Percentiles rank a stretch among this genome's conserved stretches.
These are phyloP conservation scores for Rhinocladiella mackenziei DNA, from an alignment of 2,329 filamentous ascomycete species.

Conservation along the genomic window DNA sequence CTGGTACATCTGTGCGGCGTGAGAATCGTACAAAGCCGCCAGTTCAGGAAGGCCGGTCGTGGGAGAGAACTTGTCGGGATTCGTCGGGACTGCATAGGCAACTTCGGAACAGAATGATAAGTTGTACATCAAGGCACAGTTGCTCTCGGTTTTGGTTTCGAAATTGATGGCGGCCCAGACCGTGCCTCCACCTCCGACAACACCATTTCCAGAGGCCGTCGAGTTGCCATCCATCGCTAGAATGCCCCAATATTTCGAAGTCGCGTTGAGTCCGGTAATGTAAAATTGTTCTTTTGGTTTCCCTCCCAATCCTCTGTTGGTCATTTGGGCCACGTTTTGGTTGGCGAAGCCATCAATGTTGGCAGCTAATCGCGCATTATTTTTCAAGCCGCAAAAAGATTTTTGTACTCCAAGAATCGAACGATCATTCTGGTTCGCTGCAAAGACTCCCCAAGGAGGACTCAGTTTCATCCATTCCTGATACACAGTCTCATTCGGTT, in stretches of 20 bases:
- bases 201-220: conserved; percentile 51
- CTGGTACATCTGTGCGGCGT: conserved; percentile 64
- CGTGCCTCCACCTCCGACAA: conserved; percentile 67
- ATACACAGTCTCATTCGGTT: conserved; percentile 47
- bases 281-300: conserved; percentile 86
- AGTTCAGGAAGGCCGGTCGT: conserved; percentile 60
- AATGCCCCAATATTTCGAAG: conserved; percentile 67
- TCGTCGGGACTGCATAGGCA: conserved; percentile 86
- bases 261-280: conserved; percentile 67
- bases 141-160: conserved; percentile 70
- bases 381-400: conserved; percentile 77
- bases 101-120: conserved; percentile 85
- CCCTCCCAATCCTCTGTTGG: conserved; percentile 60
- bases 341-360: conserved; percentile 51
- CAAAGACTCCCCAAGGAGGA: conserved; percentile 73
- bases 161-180: conserved; percentile 72
- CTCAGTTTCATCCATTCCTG: conserved; percentile 55
- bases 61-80: conserved; percentile 49
- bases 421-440: conserved; percentile 56
- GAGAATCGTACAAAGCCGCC: conserved; percentile 70
- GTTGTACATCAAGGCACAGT: conserved; percentile 81
- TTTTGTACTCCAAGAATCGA: conserved; percentile 65
- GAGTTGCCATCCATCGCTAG: conserved; percentile 61
- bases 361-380: conserved; percentile 60
- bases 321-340: conserved; percentile 58